Evolutionary conservation across 2,329 filamentous ascomycete genomes (phyloP), one percentile per base, ranked within the genome.

Genomic region (Acarospora socialis): DNA sequence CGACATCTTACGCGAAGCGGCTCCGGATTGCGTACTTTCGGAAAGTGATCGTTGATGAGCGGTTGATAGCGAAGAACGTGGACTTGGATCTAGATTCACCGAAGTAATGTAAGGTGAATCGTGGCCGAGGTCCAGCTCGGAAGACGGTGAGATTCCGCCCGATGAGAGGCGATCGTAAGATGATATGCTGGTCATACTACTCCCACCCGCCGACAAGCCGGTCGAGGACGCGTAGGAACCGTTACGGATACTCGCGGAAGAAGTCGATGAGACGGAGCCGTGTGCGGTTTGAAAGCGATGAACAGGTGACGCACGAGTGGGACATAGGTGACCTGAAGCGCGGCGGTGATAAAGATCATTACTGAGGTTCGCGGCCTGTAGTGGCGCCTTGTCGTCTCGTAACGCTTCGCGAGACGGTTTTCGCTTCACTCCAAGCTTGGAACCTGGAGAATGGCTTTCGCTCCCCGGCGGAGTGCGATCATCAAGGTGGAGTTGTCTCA

Each of bases 161-260:
- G 73, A 71, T 18, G 74, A 78, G 19, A 69, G 54, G 29, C 68
- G 67, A 34, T 73, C 71, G 44, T 68, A 66, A 19, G 71, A 73
- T 27, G 65, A 67, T 41, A 73, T 66, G 48, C 71, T 78, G 20
- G 73, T 77, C 46, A 73, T 65, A 48, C 73, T 79, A 54, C 72
- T 77, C 26, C 66, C 66, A 39, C 54, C 54, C 42, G 69, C 58
- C 12, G 74, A 78, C 13, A 76, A 53, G 7, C 62, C 64, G 35
- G 64, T 59, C 22, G 40, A 42, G 5, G 74, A 78, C 8, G 70
- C 67, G 45, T 75, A 68, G 2, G 74, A 79, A 17, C 66, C 67
- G 27, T 66, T 72, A 40, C 70, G 66, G 37, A 68, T 63, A 17
- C 65, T 57, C 4, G 73, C 21, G 24, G 40, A 78, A n/a, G 72